Percentiles rank a stretch among this genome's conserved stretches.
Conservation (phyloP, 129 eudicot species). For the Sambucus nigra region DNA sequence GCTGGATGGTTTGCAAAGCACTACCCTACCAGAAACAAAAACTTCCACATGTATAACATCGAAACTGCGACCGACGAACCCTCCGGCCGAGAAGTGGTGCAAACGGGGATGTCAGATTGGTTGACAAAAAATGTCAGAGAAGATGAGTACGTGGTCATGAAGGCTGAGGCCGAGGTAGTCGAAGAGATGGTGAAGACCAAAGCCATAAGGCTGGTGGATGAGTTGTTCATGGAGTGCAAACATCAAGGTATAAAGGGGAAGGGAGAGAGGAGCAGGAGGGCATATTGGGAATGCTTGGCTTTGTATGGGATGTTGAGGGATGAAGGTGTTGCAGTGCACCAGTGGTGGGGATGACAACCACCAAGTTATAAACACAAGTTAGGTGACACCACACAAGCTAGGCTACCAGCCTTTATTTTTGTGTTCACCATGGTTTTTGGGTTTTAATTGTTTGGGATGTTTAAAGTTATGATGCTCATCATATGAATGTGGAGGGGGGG, state of each 20-base stretch:
- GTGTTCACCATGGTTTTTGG: too few species aligned
- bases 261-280: slow-evolving; percentile 22
- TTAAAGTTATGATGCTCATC: too few species aligned
- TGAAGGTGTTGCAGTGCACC: slow-evolving; percentile 56
- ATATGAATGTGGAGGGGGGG: too few species aligned
- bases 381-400: too few species aligned
- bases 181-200: slow-evolving; percentile 46
- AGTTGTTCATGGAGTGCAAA: slow-evolving; percentile 56
- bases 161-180: slow-evolving; percentile 63
- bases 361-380: too few species aligned
- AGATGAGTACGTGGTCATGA: slow-evolving; percentile 70
- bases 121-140: slow-evolving; percentile 45
- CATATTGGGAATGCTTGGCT: slow-evolving; percentile 44
- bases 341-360: slow-evolving; percentile 41
- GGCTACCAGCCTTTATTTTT: too few species aligned
- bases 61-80: slow-evolving; percentile 25
- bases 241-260: slow-evolving; percentile 27
- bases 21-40: slow-evolving; percentile 50
- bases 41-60: slow-evolving; percentile 40
- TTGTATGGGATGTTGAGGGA: slow-evolving; percentile 48
- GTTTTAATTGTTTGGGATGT: too few species aligned
- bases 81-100: slow-evolving; percentile 3
- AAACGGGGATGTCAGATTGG: slow-evolving; percentile 54
- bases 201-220: slow-evolving; percentile 47
- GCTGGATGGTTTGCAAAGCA: slow-evolving; percentile 47